phyloP scores from a whole-genome alignment of 2,329 filamentous ascomycete genomes.

The Trichoderma arundinaceum region DNA sequence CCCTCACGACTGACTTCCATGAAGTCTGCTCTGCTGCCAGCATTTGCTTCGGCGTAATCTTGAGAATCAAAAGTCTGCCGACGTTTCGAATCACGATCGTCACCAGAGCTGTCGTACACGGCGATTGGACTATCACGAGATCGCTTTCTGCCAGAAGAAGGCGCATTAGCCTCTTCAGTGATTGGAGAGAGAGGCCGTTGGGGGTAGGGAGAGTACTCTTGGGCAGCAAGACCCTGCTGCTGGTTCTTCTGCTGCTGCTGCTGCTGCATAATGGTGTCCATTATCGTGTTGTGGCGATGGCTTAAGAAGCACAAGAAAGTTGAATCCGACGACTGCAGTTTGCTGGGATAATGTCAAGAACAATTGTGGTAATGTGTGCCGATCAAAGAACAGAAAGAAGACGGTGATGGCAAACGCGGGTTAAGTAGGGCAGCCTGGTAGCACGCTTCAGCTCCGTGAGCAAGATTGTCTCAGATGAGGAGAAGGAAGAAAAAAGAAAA shows the following conservation, averaged over 20 bases:
- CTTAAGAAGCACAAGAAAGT: too few relatives aligned
- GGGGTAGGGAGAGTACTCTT: not conserved
- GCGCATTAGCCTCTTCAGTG: not conserved
- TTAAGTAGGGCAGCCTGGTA: too few relatives aligned
- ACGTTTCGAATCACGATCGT: not conserved
- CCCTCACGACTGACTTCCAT: not conserved
- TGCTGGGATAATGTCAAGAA: too few relatives aligned
- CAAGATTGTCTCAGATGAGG: too few relatives aligned
- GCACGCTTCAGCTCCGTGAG: too few relatives aligned
- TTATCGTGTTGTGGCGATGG: not conserved
- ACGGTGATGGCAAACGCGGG: too few relatives aligned
- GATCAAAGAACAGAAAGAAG: too few relatives aligned
- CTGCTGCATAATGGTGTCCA: not conserved
- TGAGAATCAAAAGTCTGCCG: conserved; percentile 2
- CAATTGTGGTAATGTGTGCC: too few relatives aligned
- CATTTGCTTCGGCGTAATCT: not conserved
- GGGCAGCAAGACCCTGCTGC: not conserved
- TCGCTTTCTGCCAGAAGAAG: not conserved
- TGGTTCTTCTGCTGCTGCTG: not conserved
- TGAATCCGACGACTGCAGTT: too few relatives aligned
- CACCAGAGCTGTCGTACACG: not conserved
- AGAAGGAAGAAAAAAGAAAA: too few relatives aligned
- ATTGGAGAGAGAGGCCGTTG: not conserved
- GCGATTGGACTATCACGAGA: not conserved
- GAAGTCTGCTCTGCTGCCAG: not conserved